These are phyloP conservation scores for Schizochytrium sp. DNA, from an alignment of 108 stramenopile species.

Conservation along the genomic window DNA sequence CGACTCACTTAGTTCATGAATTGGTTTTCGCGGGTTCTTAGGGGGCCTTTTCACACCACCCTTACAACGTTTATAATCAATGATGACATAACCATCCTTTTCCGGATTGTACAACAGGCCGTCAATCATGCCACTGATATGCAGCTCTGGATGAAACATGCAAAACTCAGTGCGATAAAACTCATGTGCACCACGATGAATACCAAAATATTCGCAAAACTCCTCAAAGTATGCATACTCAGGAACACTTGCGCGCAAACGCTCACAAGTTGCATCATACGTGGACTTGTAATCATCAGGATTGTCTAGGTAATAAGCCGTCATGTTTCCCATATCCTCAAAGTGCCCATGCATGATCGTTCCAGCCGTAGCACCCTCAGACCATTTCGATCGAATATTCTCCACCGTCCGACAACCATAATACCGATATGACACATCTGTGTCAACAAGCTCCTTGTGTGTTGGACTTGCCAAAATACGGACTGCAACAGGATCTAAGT, in stretches of 20 bases:
- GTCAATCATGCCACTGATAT: slow-evolving; percentile 1
- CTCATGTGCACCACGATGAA: background rate
- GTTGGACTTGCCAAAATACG: background rate
- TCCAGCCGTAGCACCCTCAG: background rate
- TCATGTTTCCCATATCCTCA: slow-evolving; percentile 33
- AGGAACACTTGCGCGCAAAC: background rate
- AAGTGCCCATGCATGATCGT: slow-evolving; percentile 28
- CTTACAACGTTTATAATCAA: slow-evolving; percentile 30
- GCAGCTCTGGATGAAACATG: slow-evolving; percentile 47
- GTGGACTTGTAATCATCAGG: background rate
- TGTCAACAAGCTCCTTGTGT: background rate
- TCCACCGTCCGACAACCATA: background rate
- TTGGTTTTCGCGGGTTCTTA: background rate
- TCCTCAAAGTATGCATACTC: background rate
- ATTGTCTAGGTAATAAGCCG: background rate
- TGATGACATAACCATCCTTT: background rate
- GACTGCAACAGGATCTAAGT: background rate
- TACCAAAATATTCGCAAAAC: background rate
- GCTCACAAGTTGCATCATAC: background rate
- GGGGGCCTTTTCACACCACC: background rate
- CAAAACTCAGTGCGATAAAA: slow-evolving; percentile 34
- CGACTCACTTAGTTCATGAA: background rate
- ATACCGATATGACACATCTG: background rate
- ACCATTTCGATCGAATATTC: background rate
- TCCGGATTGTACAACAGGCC: background rate